Evolutionary conservation across 805 yeast genomes (phyloP), one percentile per base, ranked within the genome.

Genomic region (Lachancea dasiensis): DNA sequence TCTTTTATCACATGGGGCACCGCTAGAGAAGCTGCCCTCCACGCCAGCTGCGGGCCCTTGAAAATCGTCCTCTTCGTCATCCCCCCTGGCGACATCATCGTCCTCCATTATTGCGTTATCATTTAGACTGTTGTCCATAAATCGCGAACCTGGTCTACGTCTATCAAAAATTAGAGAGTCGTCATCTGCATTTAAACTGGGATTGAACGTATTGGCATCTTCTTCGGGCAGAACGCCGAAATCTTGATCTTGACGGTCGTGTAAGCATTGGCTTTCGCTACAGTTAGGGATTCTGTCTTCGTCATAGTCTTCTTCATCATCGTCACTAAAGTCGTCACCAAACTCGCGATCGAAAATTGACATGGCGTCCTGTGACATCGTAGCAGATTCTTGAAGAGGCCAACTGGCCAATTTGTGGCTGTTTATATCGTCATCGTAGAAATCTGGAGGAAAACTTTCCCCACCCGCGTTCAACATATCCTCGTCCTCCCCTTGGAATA

Each of bases 331-430:
- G 29, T 54, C 57, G 39, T 55, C 59, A 22, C 45, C 47, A 39
- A 54, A 58, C 33, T 58, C 63, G 28, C 57, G 51, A 35, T 56
- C 58, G 35, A 56, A 58, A 8, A 52, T 48, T 36, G 51, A 45
- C 43, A 51, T 49, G 11, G 63, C 60, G 36, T 56, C 55, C 27
- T 51, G 58, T 32, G 31, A 43, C 41, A 35, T 38, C 44, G 35
- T 47, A 48, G 42, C 31, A 18, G 40, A 37, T 6, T 54, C 61
- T 27, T 54, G 55, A 20, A 57, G 40, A 5, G 57, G 50, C 49
- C 53, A 46, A 21, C 40, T 30, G 33, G 45, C 39, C 43, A 43
- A 37, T 38, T 47, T 50, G 14, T 46, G 43, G 11, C 19, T 25
- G 6, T 18, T 18, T 25, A 40, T 45, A 27, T 43, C 43, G 13